Evolutionary conservation across 805 yeast genomes (phyloP), one percentile per base, ranked within the genome.

Genomic region (Candida anglica): DNA sequence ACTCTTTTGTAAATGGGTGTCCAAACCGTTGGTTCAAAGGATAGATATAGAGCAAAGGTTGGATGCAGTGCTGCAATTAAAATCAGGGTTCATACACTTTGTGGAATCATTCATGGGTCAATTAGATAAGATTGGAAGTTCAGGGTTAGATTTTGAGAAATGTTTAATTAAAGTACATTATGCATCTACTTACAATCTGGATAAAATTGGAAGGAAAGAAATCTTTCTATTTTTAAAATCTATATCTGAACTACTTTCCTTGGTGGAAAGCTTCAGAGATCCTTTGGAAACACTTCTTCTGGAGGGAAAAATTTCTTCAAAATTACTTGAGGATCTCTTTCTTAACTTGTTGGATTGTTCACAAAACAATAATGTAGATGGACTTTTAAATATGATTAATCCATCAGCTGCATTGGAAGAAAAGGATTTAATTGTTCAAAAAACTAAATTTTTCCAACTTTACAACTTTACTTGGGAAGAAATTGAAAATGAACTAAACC

Each of bases 1-100:
- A 34, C 46, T 76, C 38, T 53, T 93, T 10, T 66, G 69, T 19
- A 63, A 72, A 24, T 93, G 98, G 98, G 59, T 89, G 0, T 66
- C 77, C 1, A 66, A 71, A 39, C 98, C 98, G 1, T 64, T 89
- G 15, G 57, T 75, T 0, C 68, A 77, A 27, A 60, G 66, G 19
- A 66, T 59, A 1, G 59, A 60, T 6, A 82, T 93, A 2, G 68
- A 72, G 36, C 66, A 68, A n/a, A 68, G 98, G 17, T 59, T 73
- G 0, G 73, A 73, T 26, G 87, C 95, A 0, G 70, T 66, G 6
- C 58, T 43, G 3, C 61, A 56, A 32, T 40, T 66, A 23, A 42
- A 46, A 3, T 38, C 42, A 4, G 52, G 41, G 5, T 66, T 51
- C 35, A 53, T 50, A 35, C 68, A 64, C 29, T 42, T 60, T 8